Conservation (phyloP, 2,329 filamentous ascomycete species). For the Trichophaea hybrida region DNA sequence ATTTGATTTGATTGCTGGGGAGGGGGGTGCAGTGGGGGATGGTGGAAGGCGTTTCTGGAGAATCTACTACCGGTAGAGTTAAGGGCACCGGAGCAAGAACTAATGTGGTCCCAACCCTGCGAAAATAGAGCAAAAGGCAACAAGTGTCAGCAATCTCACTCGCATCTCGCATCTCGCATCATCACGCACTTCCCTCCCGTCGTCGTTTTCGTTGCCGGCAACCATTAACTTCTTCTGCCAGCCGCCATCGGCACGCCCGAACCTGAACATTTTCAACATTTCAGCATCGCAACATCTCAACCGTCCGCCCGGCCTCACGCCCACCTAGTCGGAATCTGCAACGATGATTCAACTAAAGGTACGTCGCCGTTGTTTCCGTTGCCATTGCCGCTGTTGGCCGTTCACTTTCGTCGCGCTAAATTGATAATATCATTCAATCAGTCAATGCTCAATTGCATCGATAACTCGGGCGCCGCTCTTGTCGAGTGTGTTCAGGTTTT, state of each 20-base stretch:
- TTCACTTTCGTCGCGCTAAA: too few species aligned
- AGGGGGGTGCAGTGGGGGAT: background rate
- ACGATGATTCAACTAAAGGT: conserved; percentile 90
- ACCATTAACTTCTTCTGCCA: too few species aligned
- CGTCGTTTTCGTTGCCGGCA: background rate
- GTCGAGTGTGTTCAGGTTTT: conserved; percentile 93
- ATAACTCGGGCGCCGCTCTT: conserved; percentile 94
- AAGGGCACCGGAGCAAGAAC: background rate
- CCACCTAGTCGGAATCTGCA: conserved; percentile 26
- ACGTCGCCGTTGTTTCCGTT: conserved; percentile 4
- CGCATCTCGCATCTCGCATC: background rate
- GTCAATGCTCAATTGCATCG: conserved; percentile 98
- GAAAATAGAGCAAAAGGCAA: too few species aligned
- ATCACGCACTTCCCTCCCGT: background rate
- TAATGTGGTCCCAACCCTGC: background rate
- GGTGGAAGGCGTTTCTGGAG: background rate
- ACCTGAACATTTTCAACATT: background rate
- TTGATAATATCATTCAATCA: conserved; percentile 30
- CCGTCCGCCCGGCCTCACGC: background rate
- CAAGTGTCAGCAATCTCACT: background rate
- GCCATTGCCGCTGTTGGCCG: background rate
- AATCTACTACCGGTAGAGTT: too few species aligned
- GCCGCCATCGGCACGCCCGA: background rate
- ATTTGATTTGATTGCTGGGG: background rate
- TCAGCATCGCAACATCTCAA: background rate